Percentiles rank a stretch among this genome's conserved stretches.
phyloP scores from a whole-genome alignment of 2,329 filamentous ascomycete species.

The Aspergillus novofumigatus region DNA sequence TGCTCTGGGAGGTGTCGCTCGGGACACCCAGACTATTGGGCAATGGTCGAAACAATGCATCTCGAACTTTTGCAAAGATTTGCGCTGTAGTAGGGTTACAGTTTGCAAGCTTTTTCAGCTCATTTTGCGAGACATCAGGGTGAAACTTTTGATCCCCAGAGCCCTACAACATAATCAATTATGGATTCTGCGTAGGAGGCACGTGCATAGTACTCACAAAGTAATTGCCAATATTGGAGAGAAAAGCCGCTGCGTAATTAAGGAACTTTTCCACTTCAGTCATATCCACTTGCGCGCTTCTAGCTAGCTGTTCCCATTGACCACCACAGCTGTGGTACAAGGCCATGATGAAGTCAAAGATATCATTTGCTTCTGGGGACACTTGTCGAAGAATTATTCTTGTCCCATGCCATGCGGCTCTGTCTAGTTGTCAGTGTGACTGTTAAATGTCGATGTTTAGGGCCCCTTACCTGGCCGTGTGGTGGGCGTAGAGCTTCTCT shows the following conservation, averaged over 20 bases:
- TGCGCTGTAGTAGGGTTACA: background rate
- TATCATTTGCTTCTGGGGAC: conserved; percentile 48
- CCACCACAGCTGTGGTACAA: conserved; percentile 47
- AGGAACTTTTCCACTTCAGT: conserved; percentile 40
- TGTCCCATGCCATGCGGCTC: conserved; percentile 34
- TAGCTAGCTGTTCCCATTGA: conserved; percentile 43
- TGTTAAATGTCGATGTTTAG: conserved; percentile 6
- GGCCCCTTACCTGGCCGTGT: conserved; percentile 14
- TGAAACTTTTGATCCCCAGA: conserved; percentile 26
- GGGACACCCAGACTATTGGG: conserved; percentile 42
- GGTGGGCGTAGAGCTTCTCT: conserved; percentile 21
- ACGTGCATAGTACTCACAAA: conserved; percentile 21
- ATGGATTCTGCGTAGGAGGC: too few species aligned
- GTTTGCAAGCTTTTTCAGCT: conserved; percentile 7
- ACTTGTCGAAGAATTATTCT: conserved; percentile 52
- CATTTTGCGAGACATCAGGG: conserved; percentile 15
- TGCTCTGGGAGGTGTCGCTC: conserved; percentile 42
- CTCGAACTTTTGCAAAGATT: conserved; percentile 3
- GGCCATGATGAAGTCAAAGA: conserved; percentile 53
- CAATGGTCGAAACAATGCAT: conserved; percentile 8
- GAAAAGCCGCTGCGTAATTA: conserved; percentile 44
- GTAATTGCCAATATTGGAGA: conserved; percentile 54
- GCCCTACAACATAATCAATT: conserved; percentile 26
- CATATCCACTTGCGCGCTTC: conserved; percentile 32
- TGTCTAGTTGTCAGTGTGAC: background rate